Evolutionary conservation across 1,139 yeast species (phyloP), one percentile per base, ranked within the genome.

Genomic region (Scheffersomyces quercinus): DNA sequence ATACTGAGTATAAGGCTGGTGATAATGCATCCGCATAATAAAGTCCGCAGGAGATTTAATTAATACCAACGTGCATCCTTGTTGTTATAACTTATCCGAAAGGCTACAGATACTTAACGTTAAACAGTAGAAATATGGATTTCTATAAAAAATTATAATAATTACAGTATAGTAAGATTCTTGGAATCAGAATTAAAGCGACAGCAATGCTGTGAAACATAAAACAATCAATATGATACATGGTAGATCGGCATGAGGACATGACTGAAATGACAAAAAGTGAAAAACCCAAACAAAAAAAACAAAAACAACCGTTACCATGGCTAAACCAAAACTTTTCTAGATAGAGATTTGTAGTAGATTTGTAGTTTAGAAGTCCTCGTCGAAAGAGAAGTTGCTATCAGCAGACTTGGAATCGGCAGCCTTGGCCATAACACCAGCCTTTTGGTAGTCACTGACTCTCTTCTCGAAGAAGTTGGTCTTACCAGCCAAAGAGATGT

Each of bases 401-500:
- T 60, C 67, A 45, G 62, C 55, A 43, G 64, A 55, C 43, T 64
- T 54, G 44, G 66, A 58, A 44, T 66, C 67, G 44, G 57, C 62
- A 49, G 70, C 56, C 54, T 61, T 64, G 44, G 77, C 90, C 95
- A 93, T 93, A 60, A 93, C 99, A 75, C 98, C 98, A 44, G 98
- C 98, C 77, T 93, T 93, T 75, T 93, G 97, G 75, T 95, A 95
- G 70, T 95, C 99, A 48, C 96, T 87, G 50, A 93, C 99, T 73
- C 98, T 87, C 82, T 93, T 93, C 79, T 93, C 99, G 65, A 93
- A 93, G 82, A 95, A 93, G 77, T 93, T 93, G 58, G 99, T 91
- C 81, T 93, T 93, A 70, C 99, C 99, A 47, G 97, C 95, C 59
- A 93, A 81, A 20, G 98, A 90, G 60, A 90, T 90, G 76, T 90